Percentiles rank a stretch among this genome's conserved stretches.
These are phyloP conservation scores for Solanum appendiculatum DNA, from an alignment of 257 asterid genomes.

Conservation along the genomic window DNA sequence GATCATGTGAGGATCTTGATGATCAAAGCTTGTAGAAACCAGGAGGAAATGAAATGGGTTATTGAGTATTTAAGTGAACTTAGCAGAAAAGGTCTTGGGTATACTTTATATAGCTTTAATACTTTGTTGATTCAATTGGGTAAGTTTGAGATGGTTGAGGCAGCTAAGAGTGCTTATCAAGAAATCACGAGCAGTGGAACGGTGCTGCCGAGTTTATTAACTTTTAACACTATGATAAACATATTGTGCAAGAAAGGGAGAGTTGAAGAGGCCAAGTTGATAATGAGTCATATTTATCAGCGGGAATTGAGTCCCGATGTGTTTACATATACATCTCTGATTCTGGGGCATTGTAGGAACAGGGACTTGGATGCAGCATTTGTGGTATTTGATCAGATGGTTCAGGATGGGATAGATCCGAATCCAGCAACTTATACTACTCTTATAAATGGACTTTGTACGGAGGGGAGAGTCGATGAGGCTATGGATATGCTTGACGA, in stretches of 20 bases:
- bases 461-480: conserved; percentile 51
- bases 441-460: conserved; percentile 75
- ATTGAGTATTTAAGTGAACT: conserved; percentile 50
- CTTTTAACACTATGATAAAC: conserved; percentile 78
- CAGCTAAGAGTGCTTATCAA: conserved; percentile 41
- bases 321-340: conserved; percentile 68
- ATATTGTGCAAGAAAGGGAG: conserved; percentile 72
- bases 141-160: conserved; percentile 56
- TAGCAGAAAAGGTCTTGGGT: conserved; percentile 27
- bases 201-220: conserved; percentile 52
- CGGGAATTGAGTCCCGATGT: conserved; percentile 63
- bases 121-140: conserved; percentile 80
- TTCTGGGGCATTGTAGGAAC: conserved; percentile 83
- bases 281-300: conserved; percentile 47
- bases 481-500: conserved; percentile 61
- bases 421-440: conserved; percentile 63
- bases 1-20: conserved; percentile 72
- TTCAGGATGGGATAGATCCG: conserved; percentile 56
- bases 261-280: conserved; percentile 58
- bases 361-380: conserved; percentile 53
- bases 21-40: conserved; percentile 57
- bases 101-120: conserved; percentile 60
- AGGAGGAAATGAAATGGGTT: conserved; percentile 44
- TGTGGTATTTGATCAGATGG: conserved; percentile 60
- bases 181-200: conserved; percentile 46